These are phyloP conservation scores for Penicillium cataractarum DNA, from an alignment of 495 filamentous ascomycete genomes.

Conservation along the genomic window DNA sequence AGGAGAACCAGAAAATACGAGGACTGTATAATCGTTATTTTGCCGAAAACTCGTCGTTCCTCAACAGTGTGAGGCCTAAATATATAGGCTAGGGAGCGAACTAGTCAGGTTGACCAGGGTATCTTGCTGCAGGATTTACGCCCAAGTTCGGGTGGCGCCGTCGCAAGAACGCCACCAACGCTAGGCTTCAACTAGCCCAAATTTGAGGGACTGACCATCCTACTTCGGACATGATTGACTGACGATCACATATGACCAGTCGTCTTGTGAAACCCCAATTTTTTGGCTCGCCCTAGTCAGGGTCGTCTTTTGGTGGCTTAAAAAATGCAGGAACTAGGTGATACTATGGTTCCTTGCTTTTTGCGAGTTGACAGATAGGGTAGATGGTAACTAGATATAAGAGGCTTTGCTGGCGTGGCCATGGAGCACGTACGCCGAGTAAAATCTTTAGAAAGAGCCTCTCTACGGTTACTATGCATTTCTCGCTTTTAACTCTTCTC, in stretches of 20 bases:
- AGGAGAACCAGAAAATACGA: background rate
- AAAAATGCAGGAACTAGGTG: background rate
- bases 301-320: background rate
- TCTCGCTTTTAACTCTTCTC: conserved; percentile 13
- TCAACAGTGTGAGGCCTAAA: background rate
- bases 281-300: background rate
- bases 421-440: background rate
- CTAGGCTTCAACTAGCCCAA: background rate
- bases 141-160: background rate
- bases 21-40: background rate
- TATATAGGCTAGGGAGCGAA: background rate
- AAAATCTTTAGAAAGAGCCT: background rate
- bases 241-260: background rate
- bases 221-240: background rate
- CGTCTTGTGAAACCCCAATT: background rate
- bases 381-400: background rate
- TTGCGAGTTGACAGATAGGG: background rate
- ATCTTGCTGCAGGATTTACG: background rate
- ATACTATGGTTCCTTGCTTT: background rate
- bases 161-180: too few relatives aligned
- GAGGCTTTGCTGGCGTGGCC: background rate
- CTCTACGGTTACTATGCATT: background rate
- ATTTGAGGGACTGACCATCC: background rate
- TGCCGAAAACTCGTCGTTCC: background rate
- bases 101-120: background rate